Percentiles rank a stretch among this genome's conserved stretches.
Evolutionary conservation across 352 stramenopile genomes (phyloP).

Genomic region (Phytophthora pini): DNA sequence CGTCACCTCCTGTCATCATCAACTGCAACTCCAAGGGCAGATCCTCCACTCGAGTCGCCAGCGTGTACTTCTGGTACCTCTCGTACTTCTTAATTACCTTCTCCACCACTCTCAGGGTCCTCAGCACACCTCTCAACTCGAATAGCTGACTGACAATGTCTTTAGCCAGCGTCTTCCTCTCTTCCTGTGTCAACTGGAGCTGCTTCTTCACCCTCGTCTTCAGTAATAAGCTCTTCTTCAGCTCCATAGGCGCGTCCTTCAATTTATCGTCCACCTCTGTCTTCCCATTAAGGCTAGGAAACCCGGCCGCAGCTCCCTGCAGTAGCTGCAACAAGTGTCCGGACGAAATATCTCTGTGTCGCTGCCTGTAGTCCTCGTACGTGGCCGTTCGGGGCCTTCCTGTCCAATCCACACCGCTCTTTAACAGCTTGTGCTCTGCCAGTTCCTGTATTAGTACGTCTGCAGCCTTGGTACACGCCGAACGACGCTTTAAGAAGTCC

Average conservation of each 20-base stretch:
- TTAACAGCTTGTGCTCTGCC: slow-evolving; percentile 60
- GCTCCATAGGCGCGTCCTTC: slow-evolving; percentile 14
- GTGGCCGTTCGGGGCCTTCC: slow-evolving; percentile 52
- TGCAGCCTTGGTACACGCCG: slow-evolving; percentile 66
- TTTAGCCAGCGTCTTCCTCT: slow-evolving; percentile 59
- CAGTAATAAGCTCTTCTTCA: slow-evolving; percentile 61
- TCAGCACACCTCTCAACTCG: slow-evolving; percentile 44
- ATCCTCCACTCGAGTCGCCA: slow-evolving; percentile 55
- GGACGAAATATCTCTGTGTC: slow-evolving; percentile 73
- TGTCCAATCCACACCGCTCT: slow-evolving; percentile 70
- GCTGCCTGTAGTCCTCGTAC: slow-evolving; percentile 80
- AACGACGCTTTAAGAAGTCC: slow-evolving; percentile 80
- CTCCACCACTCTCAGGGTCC: slow-evolving; percentile 64
- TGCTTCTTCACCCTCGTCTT: slow-evolving; percentile 49
- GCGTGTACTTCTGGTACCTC: slow-evolving; percentile 61
- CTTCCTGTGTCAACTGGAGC: slow-evolving; percentile 39
- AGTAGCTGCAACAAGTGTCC: slow-evolving; percentile 72
- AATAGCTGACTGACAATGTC: slow-evolving; percentile 61
- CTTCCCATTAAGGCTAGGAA: slow-evolving; percentile 21
- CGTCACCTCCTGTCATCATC: slow-evolving; percentile 31
- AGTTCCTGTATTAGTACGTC: slow-evolving; percentile 75
- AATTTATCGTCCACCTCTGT: slow-evolving; percentile 14
- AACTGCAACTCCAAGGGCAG: slow-evolving; percentile 55
- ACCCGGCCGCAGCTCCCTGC: slow-evolving; percentile 33
- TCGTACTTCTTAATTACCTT: slow-evolving; percentile 81